phyloP scores from a whole-genome alignment of 2,329 filamentous ascomycete species.

The Sporothrix euskadiensis region DNA sequence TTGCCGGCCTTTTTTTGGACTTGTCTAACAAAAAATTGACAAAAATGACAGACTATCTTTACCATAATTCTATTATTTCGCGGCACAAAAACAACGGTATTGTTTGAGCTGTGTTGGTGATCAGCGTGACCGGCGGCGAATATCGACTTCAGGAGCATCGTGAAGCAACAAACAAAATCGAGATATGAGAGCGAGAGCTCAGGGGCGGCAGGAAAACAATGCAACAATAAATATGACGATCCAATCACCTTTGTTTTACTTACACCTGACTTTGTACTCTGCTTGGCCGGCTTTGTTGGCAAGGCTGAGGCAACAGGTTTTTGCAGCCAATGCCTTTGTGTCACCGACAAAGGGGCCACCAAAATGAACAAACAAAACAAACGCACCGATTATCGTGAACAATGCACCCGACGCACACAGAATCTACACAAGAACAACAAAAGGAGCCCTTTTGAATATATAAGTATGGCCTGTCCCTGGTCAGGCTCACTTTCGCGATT shows the following conservation, averaged over 20 bases:
- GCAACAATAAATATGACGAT: not conserved
- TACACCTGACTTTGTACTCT: not conserved
- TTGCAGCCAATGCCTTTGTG: conserved; percentile 4
- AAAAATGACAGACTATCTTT: not conserved
- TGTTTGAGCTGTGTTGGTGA: not conserved
- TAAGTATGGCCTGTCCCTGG: not conserved
- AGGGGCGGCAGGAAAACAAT: not conserved
- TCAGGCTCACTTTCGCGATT: not conserved
- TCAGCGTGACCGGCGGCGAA: not conserved
- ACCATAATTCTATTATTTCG: not conserved
- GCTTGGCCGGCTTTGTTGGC: not conserved
- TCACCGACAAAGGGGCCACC: not conserved
- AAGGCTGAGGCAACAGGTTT: not conserved
- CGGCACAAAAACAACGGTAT: not conserved
- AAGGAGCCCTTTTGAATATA: not conserved
- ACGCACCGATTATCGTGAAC: not conserved
- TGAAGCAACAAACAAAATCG: not conserved
- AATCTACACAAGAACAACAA: not conserved
- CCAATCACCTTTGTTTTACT: not conserved
- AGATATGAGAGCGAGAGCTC: too few relatives aligned
- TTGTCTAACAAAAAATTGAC: not conserved
- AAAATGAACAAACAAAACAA: not conserved
- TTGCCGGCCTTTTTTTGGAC: not conserved
- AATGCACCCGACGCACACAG: not conserved
- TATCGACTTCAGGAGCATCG: not conserved